Evolutionary conservation across 345 rosid genomes (phyloP), one percentile per base, ranked within the genome.

Genomic region (Salix exigua): DNA sequence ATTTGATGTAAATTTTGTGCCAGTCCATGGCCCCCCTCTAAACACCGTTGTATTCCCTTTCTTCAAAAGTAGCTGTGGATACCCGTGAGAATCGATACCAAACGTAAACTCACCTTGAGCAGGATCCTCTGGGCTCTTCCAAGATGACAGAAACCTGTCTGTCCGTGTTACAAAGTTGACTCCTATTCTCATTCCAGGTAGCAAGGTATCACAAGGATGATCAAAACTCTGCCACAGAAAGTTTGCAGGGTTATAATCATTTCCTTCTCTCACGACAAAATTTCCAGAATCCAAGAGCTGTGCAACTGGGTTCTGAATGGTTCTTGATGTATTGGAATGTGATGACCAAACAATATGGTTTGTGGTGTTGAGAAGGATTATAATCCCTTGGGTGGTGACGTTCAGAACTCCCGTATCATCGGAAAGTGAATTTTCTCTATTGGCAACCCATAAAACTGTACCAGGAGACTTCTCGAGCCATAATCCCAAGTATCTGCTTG

Each of bases 291-390:
- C 53, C 10, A 42, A 68, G n/a, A 68, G 33, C 53, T 40, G 51
- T 4, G 71, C 71, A 38, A 21, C 14, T 9, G 71, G 71, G 21
- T 68, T 68, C 21, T 9, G 21, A 12, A 10, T 9, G 2, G 31
- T 38, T 68, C 50, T 21, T 55, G 61, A 55, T 55, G 61, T 26
- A 44, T 7, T 68, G 2, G 17, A 42, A 68, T 68, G 12, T 13
- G 51, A 68, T 68, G 53, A 68, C 71, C 71, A 68, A 40, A 40
- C 25, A 23, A 68, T 25, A 68, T 21, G 17, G 30, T 68, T 68
- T 17, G 50, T 40, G 71, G 18, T 14, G 16, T 40, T 68, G 42
- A 8, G 28, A 65, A 40, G 51, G 4, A 18, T 23, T 12, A 68
- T 51, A 37, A 68, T 40, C 3, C 51, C 31, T 40, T 38, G 71